Conservation (phyloP, 768 basidiomycete genomes). For the Cantharellus anzutake region DNA sequence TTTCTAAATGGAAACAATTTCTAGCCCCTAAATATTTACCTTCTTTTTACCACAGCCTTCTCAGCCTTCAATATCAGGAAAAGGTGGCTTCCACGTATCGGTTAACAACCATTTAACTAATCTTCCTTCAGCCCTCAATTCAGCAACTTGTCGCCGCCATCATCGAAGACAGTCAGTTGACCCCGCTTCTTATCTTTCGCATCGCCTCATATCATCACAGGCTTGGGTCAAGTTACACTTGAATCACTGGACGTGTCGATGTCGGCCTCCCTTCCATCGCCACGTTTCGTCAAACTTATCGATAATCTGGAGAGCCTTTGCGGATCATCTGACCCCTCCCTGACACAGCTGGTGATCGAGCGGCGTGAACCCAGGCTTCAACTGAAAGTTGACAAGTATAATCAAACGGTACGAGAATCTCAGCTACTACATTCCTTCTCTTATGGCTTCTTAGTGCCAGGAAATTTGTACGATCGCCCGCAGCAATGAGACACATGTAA, state of each 20-base stretch:
- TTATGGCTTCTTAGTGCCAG: too few species aligned
- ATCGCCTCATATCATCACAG: not conserved
- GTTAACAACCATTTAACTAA: not conserved
- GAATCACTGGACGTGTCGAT: not conserved
- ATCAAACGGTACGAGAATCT: not conserved
- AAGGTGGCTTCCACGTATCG: conserved; percentile 31
- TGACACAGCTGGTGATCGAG: conserved; percentile 6
- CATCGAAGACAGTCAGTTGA: conserved; percentile 28
- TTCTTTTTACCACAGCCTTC: not conserved
- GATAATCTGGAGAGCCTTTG: not conserved
- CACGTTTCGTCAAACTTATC: not conserved
- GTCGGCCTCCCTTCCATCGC: not conserved
- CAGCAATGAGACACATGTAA: too few species aligned
- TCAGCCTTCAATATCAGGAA: conserved; percentile 47
- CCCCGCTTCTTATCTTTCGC: not conserved
- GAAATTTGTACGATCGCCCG: too few species aligned
- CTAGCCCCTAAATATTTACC: not conserved
- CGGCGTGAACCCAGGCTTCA: not conserved
- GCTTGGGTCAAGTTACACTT: not conserved
- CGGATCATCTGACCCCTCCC: not conserved
- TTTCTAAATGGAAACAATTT: conserved; percentile 3
- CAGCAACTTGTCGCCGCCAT: conserved; percentile 48
- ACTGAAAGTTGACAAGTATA: conserved; percentile 1
- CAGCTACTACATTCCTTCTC: too few species aligned
- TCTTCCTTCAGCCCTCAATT: conserved; percentile 38